Percentiles rank a stretch among this genome's conserved stretches.
Conservation (phyloP, 495 filamentous ascomycete species). For the Penicillium waksmanii region DNA sequence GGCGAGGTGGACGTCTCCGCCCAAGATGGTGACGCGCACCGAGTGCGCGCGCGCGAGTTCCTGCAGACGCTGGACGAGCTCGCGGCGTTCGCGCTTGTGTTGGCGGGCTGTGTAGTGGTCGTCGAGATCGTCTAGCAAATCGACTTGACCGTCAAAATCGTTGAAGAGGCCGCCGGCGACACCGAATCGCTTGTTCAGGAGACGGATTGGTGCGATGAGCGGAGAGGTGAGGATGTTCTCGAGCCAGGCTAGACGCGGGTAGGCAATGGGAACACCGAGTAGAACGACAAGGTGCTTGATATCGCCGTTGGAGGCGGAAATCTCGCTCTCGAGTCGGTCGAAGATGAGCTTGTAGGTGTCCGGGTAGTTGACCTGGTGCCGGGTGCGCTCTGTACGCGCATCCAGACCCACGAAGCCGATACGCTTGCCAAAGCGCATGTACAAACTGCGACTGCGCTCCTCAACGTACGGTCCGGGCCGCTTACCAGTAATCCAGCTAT, state of each 20-base stretch:
- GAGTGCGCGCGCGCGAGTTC: conserved; percentile 68
- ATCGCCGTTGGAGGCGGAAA: conserved; percentile 60
- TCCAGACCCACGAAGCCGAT: conserved; percentile 89
- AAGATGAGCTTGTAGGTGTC: conserved; percentile 90
- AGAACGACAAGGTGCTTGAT: conserved; percentile 86
- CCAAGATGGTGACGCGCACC: conserved; percentile 81
- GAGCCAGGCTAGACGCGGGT: conserved; percentile 91
- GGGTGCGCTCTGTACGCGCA: conserved; percentile 87
- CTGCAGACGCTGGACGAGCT: conserved; percentile 75
- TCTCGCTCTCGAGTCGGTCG: conserved; percentile 64
- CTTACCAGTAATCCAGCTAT: conserved; percentile 78
- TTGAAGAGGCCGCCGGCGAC: conserved; percentile 87
- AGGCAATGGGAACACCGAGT: conserved; percentile 91
- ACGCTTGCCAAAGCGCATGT: conserved; percentile 78
- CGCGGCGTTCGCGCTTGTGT: conserved; percentile 85
- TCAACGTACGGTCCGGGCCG: conserved; percentile 79
- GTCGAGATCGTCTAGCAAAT: conserved; percentile 90
- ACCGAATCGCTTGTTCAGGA: conserved; percentile 90
- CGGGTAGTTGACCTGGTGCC: conserved; percentile 87
- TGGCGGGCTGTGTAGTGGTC: conserved; percentile 93
- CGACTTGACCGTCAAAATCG: conserved; percentile 86
- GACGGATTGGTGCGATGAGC: conserved; percentile 79
- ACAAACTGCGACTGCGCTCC: conserved; percentile 79
- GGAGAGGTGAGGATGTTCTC: conserved; percentile 88
- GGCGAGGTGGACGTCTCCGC: conserved; percentile 78